Percentiles rank a stretch among this genome's conserved stretches.
Conservation (phyloP, 2,329 filamentous ascomycete genomes). For the Neurospora crassa region DNA sequence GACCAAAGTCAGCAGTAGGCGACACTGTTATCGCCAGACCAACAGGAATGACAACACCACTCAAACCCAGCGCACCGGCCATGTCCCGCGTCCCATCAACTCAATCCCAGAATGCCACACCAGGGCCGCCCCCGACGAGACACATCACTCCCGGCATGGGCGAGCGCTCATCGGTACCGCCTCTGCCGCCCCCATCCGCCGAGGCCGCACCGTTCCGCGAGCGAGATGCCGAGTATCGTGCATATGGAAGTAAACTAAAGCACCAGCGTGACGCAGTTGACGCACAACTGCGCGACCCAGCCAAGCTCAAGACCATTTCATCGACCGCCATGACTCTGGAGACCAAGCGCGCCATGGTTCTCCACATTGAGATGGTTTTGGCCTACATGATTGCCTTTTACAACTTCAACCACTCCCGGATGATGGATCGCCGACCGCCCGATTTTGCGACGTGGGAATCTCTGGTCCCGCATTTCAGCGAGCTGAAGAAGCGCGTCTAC, state of each 20-base stretch:
- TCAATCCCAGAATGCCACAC: conserved; percentile 43
- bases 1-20: conserved; percentile 36
- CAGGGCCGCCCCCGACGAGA: conserved; percentile 30
- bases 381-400: conserved; percentile 46
- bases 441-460: conserved; percentile 34
- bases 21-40: conserved; percentile 24
- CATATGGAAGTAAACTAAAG: conserved; percentile 42
- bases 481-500: conserved; percentile 31
- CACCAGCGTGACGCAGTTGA: conserved; percentile 45
- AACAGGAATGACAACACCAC: conserved; percentile 39
- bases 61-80: conserved; percentile 34
- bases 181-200: conserved; percentile 22
- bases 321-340: conserved; percentile 21
- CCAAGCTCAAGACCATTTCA: conserved; percentile 18
- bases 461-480: conserved; percentile 34
- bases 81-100: conserved; percentile 46
- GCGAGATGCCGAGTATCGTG: conserved; percentile 28
- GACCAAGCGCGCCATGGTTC: conserved; percentile 29
- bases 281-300: conserved; percentile 25
- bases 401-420: conserved; percentile 34
- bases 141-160: conserved; percentile 31
- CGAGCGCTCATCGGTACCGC: conserved; percentile 24
- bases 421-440: conserved; percentile 32
- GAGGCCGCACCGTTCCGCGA: conserved; percentile 24
- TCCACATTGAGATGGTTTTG: conserved; percentile 40